Evolutionary conservation across 805 yeast genomes (phyloP).

Genomic region (Sugiyamaella chiloensis): DNA sequence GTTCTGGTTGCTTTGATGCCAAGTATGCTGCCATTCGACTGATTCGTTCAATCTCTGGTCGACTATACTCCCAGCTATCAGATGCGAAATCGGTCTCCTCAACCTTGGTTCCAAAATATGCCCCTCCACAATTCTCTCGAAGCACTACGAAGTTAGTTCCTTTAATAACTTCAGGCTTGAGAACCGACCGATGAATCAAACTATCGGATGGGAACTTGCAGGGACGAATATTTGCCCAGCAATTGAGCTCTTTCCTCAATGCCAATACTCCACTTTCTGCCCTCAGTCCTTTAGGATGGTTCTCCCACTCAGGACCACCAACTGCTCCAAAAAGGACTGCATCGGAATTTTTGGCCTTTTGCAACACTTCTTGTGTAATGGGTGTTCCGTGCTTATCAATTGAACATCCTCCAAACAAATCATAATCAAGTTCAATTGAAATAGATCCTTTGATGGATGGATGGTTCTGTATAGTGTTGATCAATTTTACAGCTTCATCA

Average conservation of each 20-base stretch:
- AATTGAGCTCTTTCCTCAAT: conserved; percentile 85
- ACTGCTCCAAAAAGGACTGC: conserved; percentile 95
- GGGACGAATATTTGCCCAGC: conserved; percentile 92
- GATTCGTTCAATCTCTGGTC: conserved; percentile 86
- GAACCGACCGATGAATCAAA: conserved; percentile 74
- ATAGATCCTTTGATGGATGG: not conserved
- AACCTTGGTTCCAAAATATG: conserved; percentile 90
- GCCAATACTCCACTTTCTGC: conserved; percentile 93
- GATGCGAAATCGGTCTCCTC: conserved; percentile 78
- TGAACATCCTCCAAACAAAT: conserved; percentile 95
- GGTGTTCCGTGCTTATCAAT: conserved; percentile 94
- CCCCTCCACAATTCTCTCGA: conserved; percentile 92
- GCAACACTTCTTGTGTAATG: conserved; percentile 74
- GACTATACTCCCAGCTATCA: conserved; percentile 88
- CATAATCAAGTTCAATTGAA: conserved; percentile 62
- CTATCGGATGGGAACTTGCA: conserved; percentile 83
- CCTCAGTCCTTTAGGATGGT: conserved; percentile 84
- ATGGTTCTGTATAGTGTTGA: conserved; percentile 61
- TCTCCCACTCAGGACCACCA: conserved; percentile 99
- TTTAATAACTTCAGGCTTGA: conserved; percentile 69
- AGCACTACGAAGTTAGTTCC: conserved; percentile 87
- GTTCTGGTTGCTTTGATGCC: conserved; percentile 52
- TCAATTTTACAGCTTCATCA: conserved; percentile 82
- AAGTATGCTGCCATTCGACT: conserved; percentile 96
- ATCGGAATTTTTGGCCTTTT: conserved; percentile 76